Percentiles rank a stretch among this genome's conserved stretches.
phyloP scores from a whole-genome alignment of 73 alveolate genomes.

The Stentor roeselii region DNA sequence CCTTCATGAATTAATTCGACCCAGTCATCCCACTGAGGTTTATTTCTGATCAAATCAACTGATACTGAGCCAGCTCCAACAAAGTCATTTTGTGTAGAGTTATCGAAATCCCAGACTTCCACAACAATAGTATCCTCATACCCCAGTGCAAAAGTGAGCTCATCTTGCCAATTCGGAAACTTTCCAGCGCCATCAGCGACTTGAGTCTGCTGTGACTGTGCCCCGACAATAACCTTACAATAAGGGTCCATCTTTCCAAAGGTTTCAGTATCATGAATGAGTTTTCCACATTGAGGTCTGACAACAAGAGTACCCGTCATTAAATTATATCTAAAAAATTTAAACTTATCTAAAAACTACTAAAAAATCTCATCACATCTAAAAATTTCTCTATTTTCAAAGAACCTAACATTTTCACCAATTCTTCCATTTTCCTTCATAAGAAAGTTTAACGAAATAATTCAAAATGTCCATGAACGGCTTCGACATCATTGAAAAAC shows the following conservation, averaged over 20 bases:
- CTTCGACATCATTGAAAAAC: conserved; percentile 42
- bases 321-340: too few relatives aligned
- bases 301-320: neutral
- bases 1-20: conserved; percentile 36
- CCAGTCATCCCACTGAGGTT: conserved; percentile 28
- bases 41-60: conserved; percentile 30
- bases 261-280: conserved; percentile 38
- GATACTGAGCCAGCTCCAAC: conserved; percentile 43
- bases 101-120: conserved; percentile 37
- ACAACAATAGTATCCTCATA: conserved; percentile 30
- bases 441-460: too few relatives aligned
- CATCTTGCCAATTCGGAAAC: conserved; percentile 43
- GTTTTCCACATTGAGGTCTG: conserved; percentile 20
- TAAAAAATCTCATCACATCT: too few relatives aligned
- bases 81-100: conserved; percentile 28
- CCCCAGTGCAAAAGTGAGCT: conserved; percentile 29
- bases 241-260: conserved; percentile 49
- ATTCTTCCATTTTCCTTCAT: too few relatives aligned
- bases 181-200: conserved; percentile 35
- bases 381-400: too few relatives aligned
- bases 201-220: conserved; percentile 1
- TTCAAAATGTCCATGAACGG: conserved; percentile 29
- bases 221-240: conserved; percentile 27
- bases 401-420: too few relatives aligned
- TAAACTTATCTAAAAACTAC: too few relatives aligned